Evolutionary conservation across 1,284 basidiomycete genomes (phyloP), one percentile per base, ranked within the genome.

Genomic region (Sporisorium graminicola): DNA sequence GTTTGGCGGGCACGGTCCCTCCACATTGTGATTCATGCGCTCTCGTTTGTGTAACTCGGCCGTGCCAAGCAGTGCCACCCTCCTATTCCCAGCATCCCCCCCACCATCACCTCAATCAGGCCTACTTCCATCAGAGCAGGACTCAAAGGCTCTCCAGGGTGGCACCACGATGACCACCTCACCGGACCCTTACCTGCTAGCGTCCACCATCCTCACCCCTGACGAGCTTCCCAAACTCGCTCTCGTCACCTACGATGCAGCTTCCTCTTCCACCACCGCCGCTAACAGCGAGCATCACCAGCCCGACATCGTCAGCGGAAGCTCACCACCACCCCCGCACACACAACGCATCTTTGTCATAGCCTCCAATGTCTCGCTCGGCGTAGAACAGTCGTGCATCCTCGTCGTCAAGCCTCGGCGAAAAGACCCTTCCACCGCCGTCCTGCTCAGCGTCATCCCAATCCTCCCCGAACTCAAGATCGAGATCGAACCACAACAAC

Each of bases 201-300:
- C 75, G 49, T 69, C 73, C 6, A 60, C 78, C 27, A 37, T 77
- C 10, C 75, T 80, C 43, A 65, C 65, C 0, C 55, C 67, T 1
- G 57, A 73, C 31, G 78, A 80, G 50, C 75, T 70, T 24, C 75
- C 65, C 51, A 80, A 78, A 42, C 65, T 80, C 44, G 68, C 65
- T 8, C 61, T 80, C 20, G 61, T 69, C 58, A 70, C 76, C 26
- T 57, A 62, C 40, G 67, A 60, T 10, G 40, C 61, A 29, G 24
- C 63, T 2, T 2, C 70, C 6, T 6, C 13, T n/a, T n/a, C n/a
- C n/a, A n/a, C n/a, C n/a, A n/a, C n/a, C n/a, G n/a, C n/a, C n/a
- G n/a, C n/a, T n/a, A n/a, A n/a, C 24, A 26, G 3, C 37, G 37
- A n/a, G 16, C 2, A 14, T 18, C 16, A 18, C 40, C 18, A 8